Evolutionary conservation across 2,329 filamentous ascomycete species (phyloP), one percentile per base, ranked within the genome.

Genomic region (Curvularia sp.): DNA sequence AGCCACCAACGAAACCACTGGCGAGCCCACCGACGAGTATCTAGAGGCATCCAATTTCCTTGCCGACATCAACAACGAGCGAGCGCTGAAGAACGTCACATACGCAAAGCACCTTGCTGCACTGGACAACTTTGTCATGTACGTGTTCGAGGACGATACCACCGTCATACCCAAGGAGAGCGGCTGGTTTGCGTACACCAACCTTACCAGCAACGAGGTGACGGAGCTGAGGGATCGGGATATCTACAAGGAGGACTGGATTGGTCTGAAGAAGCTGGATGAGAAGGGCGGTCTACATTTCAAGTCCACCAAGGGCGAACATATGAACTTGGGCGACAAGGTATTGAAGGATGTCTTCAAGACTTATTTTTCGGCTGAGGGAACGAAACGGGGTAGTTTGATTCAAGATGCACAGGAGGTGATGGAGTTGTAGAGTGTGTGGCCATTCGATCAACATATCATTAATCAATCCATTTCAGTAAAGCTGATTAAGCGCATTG

Each of bases 61-160:
- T 8, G 95, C 94, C 9, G 94, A 98, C 74, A 89, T 98, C 79
- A 99, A 99, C 79, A 98, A 98, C 76, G 95, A 99, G 84, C 85
- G 93, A 10, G 71, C 65, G 49, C 61, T 81, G 54, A 96, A 96
- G 85, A 97, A 93, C 70, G 70, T 78, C 35, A 83, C 80, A 12
- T 99, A 98, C 77, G 88, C 85, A 73, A 77, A 84, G 67, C 90
- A 94, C 72, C 66, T 99, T 48, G 84, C 83, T 7, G 78, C 71
- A 33, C 75, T 99, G 73, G 86, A 90, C 70, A 89, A 89, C 68
- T 90, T 98, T 64, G 92, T 91, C 63, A 91, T 98, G 90, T 93
- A 91, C 75, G 81, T 96, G 77, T 99, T 98, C 73, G 88, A 88
- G 62, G 87, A 96, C 12, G 95, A 99, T 78, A 87, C 83, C 35